Evolutionary conservation across 2,329 filamentous ascomycete species (phyloP), one percentile per base, ranked within the genome.

Genomic region (Tolypocladium pustulatum): DNA sequence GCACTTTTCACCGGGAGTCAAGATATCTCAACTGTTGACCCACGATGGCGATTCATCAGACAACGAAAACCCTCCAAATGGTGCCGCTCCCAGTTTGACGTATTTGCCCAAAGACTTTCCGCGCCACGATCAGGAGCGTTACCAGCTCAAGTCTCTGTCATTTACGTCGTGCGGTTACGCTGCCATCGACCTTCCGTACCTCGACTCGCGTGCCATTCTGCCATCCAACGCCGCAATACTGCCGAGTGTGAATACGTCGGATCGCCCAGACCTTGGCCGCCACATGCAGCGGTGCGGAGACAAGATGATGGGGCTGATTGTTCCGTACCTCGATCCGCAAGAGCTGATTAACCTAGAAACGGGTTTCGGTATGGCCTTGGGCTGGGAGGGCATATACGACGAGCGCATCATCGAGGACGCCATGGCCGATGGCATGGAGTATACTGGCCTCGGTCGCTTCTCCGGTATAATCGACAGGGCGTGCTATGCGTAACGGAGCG

Each of bases 101-200:
- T 59, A 59, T 37, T 43, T 62, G 36, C 56, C 60, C 4, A 12
- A 53, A 55, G 57, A 32, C 20, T 55, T 43, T 22, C 41, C 52
- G n/a, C 65, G 71, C 20, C n/a, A 57, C 7, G 49, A 34, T 5
- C 70, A 74, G 36, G 65, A 71, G 61, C 59, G 56, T n/a, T 71
- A 71, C 40, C 64, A 63, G 20, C 64, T 78, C 27, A 67, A 68
- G 32, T 69, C 65, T 17, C 69, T 87, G 36, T 74, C 76, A 1
- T 79, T 87, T 69, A 78, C 78, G 37, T 86, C 83, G 0, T 87
- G 84, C 65, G 85, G 85, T 56, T 87, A 87, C 64, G 81, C 78
- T 38, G 68, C 71, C 7, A 66, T 86, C 1, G 70, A 73, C 22
- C 36, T 61, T 0, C 57, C 65, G 0, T 66, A 66, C 32, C 68